phyloP scores from a whole-genome alignment of 2,329 filamentous ascomycete species.

The Beauveria brongniartii region DNA sequence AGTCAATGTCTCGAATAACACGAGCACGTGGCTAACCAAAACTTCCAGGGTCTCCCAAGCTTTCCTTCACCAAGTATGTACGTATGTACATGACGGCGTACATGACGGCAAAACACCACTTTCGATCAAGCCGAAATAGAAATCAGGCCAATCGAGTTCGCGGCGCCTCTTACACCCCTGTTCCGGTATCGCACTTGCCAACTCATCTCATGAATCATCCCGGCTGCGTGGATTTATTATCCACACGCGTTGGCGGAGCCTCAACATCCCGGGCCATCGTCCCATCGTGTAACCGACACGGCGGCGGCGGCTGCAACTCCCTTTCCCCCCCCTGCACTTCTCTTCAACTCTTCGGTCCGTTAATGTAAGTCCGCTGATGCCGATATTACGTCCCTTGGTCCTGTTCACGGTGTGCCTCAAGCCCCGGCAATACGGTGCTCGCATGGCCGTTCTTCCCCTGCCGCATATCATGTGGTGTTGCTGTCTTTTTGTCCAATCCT shows the following conservation, averaged over 20 bases:
- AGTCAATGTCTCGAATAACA: not conserved
- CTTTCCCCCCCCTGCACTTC: no score
- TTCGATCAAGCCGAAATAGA: no score
- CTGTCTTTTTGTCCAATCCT: not conserved
- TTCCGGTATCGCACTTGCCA: not conserved
- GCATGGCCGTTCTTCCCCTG: not conserved
- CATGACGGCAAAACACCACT: no score
- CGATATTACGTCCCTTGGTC: not conserved
- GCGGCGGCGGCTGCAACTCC: no score
- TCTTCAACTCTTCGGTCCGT: no score
- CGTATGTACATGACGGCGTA: no score
- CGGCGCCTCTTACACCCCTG: not conserved
- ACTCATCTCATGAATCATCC: not conserved
- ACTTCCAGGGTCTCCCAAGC: not conserved
- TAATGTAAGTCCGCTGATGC: not conserved
- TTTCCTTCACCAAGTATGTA: no score
- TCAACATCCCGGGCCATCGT: not conserved
- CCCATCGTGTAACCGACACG: not conserved
- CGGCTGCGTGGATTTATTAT: not conserved
- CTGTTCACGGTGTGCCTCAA: no score
- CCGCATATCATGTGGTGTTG: not conserved
- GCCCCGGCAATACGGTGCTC: not conserved
- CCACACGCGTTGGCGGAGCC: not conserved
- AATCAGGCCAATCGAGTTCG: no score
- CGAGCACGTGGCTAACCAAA: not conserved